These are phyloP conservation scores for Pseudocercospora macadamiae DNA, from an alignment of 2,329 filamentous ascomycete species.

Conservation along the genomic window DNA sequence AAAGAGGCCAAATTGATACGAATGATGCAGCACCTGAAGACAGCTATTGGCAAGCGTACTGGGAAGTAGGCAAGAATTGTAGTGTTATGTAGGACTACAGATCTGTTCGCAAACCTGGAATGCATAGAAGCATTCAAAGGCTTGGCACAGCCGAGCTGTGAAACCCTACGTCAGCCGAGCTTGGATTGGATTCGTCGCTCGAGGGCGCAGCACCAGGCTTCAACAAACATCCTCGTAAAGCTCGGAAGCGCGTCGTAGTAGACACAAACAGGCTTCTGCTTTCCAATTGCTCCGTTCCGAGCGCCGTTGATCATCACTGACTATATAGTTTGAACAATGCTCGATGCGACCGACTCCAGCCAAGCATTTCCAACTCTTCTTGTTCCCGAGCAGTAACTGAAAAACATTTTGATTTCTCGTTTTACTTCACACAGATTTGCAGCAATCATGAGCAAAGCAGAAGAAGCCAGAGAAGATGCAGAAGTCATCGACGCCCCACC, in stretches of 20 bases:
- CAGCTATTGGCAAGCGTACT: conserved; percentile 72
- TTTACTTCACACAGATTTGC: neutral
- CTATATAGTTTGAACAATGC: neutral
- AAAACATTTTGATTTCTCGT: neutral
- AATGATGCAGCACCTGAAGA: conserved; percentile 63
- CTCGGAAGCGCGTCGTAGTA: neutral
- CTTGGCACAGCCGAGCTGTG: neutral
- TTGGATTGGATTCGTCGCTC: neutral
- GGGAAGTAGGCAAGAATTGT: conserved; percentile 46
- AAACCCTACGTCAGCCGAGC: no score
- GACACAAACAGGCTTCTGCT: neutral
- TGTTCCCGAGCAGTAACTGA: no score
- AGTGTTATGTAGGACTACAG: conserved; percentile 44
- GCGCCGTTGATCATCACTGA: neutral
- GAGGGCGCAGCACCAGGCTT: conserved; percentile 4
- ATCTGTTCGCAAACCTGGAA: neutral
- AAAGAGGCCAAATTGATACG: conserved; percentile 43
- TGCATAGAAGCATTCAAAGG: neutral
- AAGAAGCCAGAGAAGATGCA: conserved; percentile 17
- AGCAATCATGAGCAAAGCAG: conserved; percentile 9
- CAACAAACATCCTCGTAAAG: neutral
- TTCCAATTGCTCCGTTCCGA: neutral
- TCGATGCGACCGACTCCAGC: neutral
- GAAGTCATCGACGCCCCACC: conserved; percentile 17
- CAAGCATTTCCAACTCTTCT: no score